phyloP scores from a whole-genome alignment of 768 basidiomycete genomes.

The Pleurotus citrinopileatus region DNA sequence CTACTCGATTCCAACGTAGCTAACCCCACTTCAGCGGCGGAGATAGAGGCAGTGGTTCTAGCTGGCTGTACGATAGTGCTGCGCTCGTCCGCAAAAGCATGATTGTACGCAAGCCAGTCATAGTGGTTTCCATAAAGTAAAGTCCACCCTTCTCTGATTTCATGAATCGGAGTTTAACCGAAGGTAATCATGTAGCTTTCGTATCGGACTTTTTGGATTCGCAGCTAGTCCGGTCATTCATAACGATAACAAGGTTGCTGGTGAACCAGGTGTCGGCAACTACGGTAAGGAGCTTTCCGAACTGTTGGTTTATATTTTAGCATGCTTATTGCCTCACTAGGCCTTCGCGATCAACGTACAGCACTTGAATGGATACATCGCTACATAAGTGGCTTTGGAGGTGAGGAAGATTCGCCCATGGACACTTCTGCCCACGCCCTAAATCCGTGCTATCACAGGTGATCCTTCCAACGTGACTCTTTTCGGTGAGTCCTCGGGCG shows the following conservation, averaged over 20 bases:
- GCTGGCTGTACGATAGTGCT: constrained; percentile 77
- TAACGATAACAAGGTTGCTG: constrained; percentile 62
- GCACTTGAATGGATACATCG: constrained; percentile 64
- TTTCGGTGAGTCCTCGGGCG: constrained; percentile 50
- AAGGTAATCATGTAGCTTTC: constrained; percentile 53
- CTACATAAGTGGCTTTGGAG: constrained; percentile 63
- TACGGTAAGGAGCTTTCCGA: constrained; percentile 48
- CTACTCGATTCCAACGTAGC: constrained; percentile 1
- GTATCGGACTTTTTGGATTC: constrained; percentile 73
- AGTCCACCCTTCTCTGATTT: constrained; percentile 21
- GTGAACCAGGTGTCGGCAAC: constrained; percentile 74
- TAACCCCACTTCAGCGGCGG: constrained; percentile 49
- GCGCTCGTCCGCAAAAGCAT: constrained; percentile 69
- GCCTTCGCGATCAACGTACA: constrained; percentile 60
- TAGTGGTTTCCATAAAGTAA: constrained; percentile 78
- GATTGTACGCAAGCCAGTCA: constrained; percentile 56
- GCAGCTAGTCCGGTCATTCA: constrained; percentile 64
- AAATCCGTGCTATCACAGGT: background rate
- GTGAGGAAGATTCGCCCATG: constrained; percentile 18
- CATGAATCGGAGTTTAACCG: background rate
- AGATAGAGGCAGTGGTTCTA: constrained; percentile 69
- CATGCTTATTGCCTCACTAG: constrained; percentile 28
- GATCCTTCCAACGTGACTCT: constrained; percentile 57
- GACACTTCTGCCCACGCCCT: background rate
- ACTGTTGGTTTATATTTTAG: background rate